phyloP scores from a whole-genome alignment of 2,329 filamentous ascomycete genomes.

The Nigrospora sphaerica region DNA sequence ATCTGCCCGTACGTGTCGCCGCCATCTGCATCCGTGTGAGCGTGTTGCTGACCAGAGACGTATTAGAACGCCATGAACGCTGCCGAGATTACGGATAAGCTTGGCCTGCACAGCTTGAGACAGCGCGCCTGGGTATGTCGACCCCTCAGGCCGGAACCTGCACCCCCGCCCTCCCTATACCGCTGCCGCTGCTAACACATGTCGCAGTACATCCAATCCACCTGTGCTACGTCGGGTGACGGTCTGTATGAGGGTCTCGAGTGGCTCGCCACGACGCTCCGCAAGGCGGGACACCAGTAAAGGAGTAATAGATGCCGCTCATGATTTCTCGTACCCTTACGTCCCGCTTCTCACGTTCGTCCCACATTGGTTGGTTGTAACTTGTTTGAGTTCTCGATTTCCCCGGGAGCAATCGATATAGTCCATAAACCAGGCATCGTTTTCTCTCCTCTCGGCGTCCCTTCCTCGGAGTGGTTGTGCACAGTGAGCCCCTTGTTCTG shows the following conservation, averaged over 20 bases:
- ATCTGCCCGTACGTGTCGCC: conserved; percentile 73
- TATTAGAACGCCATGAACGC: conserved; percentile 96
- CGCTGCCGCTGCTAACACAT: conserved; percentile 10
- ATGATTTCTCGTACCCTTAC: conserved; percentile 29
- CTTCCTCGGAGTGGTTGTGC: conserved; percentile 17
- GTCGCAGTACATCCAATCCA: conserved; percentile 93
- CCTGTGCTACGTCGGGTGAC: conserved; percentile 96
- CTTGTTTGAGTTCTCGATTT: conserved; percentile 42
- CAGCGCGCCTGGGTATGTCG: conserved; percentile 93
- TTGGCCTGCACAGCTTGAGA: conserved; percentile 97
- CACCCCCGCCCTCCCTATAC: not conserved
- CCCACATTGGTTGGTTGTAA: conserved; percentile 49
- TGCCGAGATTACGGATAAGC: conserved; percentile 99
- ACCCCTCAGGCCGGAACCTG: not conserved
- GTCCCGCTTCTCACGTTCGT: conserved; percentile 29
- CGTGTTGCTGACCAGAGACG: conserved; percentile 17
- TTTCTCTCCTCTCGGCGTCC: conserved; percentile 14
- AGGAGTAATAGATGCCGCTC: conserved; percentile 23
- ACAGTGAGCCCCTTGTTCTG: conserved; percentile 16
- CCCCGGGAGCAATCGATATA: conserved; percentile 47
- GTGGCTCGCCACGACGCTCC: conserved; percentile 79
- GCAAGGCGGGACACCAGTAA: conserved; percentile 65
- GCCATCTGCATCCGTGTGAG: not conserved
- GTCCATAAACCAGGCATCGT: conserved; percentile 37
- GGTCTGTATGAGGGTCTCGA: conserved; percentile 99